Evolutionary conservation across 192 early-diverging fungal species (phyloP), one percentile per base, ranked within the genome.

Genomic region (Coemansia sp.): DNA sequence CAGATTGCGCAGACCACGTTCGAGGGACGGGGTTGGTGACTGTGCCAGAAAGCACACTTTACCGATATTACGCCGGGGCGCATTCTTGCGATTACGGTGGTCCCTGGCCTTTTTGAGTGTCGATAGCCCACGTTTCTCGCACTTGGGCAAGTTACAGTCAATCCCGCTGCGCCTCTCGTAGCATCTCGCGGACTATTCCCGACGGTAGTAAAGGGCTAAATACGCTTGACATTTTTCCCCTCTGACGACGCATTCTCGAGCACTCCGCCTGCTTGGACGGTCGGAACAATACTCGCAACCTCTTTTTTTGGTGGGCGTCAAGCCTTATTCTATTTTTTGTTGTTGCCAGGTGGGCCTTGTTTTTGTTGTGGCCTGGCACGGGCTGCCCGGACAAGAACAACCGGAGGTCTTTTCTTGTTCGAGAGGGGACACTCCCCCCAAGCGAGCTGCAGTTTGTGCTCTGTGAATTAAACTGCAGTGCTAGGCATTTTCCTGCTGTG

Each of bases 401-500:
- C 46, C 46, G 26, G 14, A 26, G 24, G 27, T 21, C 15, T 14
- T 24, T 15, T 50, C 27, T 50, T 50, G 46, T 27, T 3, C 46
- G 26, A 50, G n/a, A n/a, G n/a, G n/a, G n/a, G 22, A 7, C 15
- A 14, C 46, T 24, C 26, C 14, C 46, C 12, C 24, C 14, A 21
- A 50, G 46, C 46, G 15, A 7, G 24, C 46, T 50, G 46, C 46
- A 50, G 46, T 50, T 26, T 32, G 29, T 7, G 21, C 43, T 46
- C 43, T 24, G 43, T 32, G 50, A 33, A 53, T 32, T 53, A 53
- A 53, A 53, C 50, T 53, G 50, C 50, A 27, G 24, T 24, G 32
- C 50, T 53, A 33, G 50, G 29, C 50, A n/a, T 33, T 53, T 53
- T 53, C 29, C 50, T 53, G 50, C 29, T 53, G 50, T 53, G 50